phyloP scores from a whole-genome alignment of 371 early-diverging fungal genomes.

The Umbelopsis sp. region DNA sequence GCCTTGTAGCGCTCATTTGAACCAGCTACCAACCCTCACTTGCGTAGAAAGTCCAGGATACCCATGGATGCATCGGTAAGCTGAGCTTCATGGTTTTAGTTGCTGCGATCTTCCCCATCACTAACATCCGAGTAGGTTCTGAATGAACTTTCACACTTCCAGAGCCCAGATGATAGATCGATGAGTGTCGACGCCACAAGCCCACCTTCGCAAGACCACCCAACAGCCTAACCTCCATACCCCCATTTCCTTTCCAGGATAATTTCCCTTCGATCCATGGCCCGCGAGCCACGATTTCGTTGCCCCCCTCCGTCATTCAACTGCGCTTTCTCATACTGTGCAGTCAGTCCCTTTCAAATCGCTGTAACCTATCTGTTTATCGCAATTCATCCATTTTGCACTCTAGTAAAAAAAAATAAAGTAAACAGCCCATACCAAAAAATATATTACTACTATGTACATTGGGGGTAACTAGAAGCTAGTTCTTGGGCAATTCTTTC shows the following conservation, averaged over 20 bases:
- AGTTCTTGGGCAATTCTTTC: not conserved
- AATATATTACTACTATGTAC: not conserved
- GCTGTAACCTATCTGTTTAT: conserved; percentile 15
- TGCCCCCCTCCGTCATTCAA: not conserved
- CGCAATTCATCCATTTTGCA: conserved; percentile 4
- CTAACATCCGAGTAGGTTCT: not conserved
- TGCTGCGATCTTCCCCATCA: no score
- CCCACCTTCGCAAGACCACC: not conserved
- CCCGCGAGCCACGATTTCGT: no score
- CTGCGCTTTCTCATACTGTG: not conserved
- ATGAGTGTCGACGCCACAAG: not conserved
- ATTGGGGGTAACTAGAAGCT: not conserved
- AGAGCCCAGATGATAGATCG: not conserved
- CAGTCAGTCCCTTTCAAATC: not conserved
- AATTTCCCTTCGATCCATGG: no score
- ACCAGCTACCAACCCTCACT: not conserved
- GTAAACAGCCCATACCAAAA: not conserved
- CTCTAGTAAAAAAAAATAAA: not conserved
- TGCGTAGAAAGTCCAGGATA: conserved; percentile 15
- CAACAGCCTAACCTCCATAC: not conserved
- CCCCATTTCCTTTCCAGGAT: no score
- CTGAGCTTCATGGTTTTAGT: not conserved
- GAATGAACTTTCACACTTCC: not conserved
- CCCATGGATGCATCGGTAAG: conserved; percentile 5
- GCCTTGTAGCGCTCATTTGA: not conserved